These are phyloP conservation scores for Buxus sempervirens DNA, from an alignment of 164 flowering plant genomes.

Conservation along the genomic window DNA sequence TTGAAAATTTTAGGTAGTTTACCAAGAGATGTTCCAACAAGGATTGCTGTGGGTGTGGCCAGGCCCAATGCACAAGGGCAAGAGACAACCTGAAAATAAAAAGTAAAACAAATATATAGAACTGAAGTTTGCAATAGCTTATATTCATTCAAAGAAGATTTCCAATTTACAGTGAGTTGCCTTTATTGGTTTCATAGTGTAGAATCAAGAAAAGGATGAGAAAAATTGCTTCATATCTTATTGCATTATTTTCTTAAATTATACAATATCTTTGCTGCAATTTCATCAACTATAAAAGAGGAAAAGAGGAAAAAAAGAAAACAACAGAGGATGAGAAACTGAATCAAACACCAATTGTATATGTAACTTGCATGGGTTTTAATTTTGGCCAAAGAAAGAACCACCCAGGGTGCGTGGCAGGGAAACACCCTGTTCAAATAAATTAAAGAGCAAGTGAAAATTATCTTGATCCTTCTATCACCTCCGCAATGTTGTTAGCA, in stretches of 20 bases:
- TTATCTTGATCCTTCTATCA: no score
- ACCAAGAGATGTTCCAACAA: constrained; percentile 97
- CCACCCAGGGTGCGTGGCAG: no score
- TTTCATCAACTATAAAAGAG: neutral
- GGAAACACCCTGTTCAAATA: neutral
- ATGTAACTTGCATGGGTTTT: neutral
- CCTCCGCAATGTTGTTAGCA: no score
- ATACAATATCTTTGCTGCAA: neutral
- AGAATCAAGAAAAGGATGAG: neutral
- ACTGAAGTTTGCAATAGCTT: neutral
- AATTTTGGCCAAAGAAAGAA: neutral
- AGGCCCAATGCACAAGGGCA: constrained; percentile 98
- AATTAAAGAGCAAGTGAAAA: no score
- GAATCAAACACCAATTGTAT: neutral
- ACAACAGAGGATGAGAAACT: neutral
- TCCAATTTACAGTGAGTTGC: neutral
- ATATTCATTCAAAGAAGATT: neutral
- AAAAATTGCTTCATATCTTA: neutral
- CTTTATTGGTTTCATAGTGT: neutral
- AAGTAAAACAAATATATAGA: neutral
- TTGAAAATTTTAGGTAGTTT: constrained; percentile 12
- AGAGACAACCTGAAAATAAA: constrained; percentile 75
- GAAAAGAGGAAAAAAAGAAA: neutral
- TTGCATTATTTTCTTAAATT: neutral
- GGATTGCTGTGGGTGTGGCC: constrained; percentile 95